phyloP scores from a whole-genome alignment of 176 grass and related monocot genomes.

The Phyllostachys edulis region DNA sequence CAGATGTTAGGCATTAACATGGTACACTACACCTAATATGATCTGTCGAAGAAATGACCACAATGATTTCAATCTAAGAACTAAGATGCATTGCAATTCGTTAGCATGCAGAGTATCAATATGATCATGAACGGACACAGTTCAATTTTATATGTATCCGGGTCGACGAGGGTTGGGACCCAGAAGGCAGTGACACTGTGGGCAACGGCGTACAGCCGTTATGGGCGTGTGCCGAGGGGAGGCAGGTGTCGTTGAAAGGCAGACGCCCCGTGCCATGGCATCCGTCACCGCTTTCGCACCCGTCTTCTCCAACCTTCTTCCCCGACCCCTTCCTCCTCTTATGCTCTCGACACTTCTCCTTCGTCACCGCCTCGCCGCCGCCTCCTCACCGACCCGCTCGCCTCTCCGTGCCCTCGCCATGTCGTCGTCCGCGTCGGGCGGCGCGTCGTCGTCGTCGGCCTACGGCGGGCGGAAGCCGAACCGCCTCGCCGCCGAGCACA shows the following conservation, averaged over 20 bases:
- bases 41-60: too few relatives aligned
- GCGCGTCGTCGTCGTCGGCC: constrained; percentile 30
- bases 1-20: too few relatives aligned
- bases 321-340: neutral
- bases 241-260: constrained; percentile 20
- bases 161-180: neutral
- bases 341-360: constrained; percentile 30
- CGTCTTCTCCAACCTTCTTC: constrained; percentile 52
- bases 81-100: too few relatives aligned
- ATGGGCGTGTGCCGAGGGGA: too few relatives aligned
- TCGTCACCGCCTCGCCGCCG: constrained; percentile 18
- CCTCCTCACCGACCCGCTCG: neutral
- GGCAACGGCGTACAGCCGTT: neutral
- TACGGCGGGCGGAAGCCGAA: constrained; percentile 48
- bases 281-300: constrained; percentile 26
- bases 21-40: too few relatives aligned
- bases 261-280: constrained; percentile 53
- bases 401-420: constrained; percentile 34
- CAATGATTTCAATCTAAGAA: too few relatives aligned
- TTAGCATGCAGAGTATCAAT: too few relatives aligned
- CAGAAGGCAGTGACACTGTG: neutral
- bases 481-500: constrained; percentile 91
- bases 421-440: constrained; percentile 30
- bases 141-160: too few relatives aligned
- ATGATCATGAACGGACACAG: too few relatives aligned